These are phyloP conservation scores for Flagelloscypha sp. DNA, from an alignment of 768 basidiomycete genomes.

Conservation along the genomic window DNA sequence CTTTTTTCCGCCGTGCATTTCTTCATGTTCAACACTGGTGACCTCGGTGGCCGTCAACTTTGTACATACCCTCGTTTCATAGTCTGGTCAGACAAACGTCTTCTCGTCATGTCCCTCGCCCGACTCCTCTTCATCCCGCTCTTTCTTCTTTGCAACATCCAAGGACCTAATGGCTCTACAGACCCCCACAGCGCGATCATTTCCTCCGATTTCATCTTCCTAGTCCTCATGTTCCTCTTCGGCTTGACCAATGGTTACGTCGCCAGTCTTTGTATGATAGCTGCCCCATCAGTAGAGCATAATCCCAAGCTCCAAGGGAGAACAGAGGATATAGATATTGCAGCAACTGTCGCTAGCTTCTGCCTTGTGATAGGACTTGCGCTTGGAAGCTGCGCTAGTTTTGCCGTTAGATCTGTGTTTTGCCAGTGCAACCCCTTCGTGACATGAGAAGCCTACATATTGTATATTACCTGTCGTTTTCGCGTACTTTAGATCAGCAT, in stretches of 20 bases:
- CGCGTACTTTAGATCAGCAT: too few species aligned
- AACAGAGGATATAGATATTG: slow-evolving; percentile 74
- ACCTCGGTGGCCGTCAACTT: slow-evolving; percentile 59
- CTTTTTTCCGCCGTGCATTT: slow-evolving; percentile 77
- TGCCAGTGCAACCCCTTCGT: slow-evolving; percentile 73
- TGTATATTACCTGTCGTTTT: too few species aligned
- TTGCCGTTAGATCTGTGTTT: slow-evolving; percentile 62
- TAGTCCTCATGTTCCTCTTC: slow-evolving; percentile 64
- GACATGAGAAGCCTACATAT: too few species aligned
- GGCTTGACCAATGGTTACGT: slow-evolving; percentile 81
- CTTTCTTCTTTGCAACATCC: slow-evolving; percentile 84
- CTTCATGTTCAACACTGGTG: slow-evolving; percentile 65
- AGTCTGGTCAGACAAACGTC: slow-evolving; percentile 59
- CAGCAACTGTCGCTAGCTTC: slow-evolving; percentile 76
- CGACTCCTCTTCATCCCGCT: slow-evolving; percentile 80
- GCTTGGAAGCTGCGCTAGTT: slow-evolving; percentile 71
- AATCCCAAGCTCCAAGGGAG: slow-evolving; percentile 64
- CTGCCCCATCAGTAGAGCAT: slow-evolving; percentile 72
- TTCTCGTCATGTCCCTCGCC: slow-evolving; percentile 54
- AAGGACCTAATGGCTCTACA: slow-evolving; percentile 29
- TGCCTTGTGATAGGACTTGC: slow-evolving; percentile 70
- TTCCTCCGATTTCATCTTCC: slow-evolving; percentile 69
- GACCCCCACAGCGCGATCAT: slow-evolving; percentile 40
- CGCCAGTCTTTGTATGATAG: slow-evolving; percentile 72
- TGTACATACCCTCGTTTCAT: slow-evolving; percentile 59